Evolutionary conservation across 192 early-diverging fungal species (phyloP), one percentile per base, ranked within the genome.

Genomic region (Coemansia asiatica): DNA sequence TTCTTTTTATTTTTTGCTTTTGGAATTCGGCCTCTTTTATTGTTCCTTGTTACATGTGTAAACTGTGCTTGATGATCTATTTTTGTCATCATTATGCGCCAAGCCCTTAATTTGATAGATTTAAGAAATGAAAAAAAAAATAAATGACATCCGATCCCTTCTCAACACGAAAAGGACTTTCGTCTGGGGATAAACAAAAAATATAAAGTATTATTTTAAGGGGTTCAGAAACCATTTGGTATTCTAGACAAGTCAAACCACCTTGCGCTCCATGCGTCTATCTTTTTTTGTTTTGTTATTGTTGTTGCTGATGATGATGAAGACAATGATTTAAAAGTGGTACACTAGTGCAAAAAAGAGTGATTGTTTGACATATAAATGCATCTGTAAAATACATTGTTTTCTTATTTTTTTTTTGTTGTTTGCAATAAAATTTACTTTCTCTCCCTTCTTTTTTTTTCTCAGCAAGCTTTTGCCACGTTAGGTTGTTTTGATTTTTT

Each of bases 381-480:
- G 19, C 22, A 51, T 13, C 22, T 22, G 25, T 12, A 23, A 51
- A 26, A 23, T 23, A 22, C 50, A 25, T 51, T 51, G 50, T 49
- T 49, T 49, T 16, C 18, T 49, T 22, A 6, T 26, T 51, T 51
- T 51, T 51, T 25, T 51, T 12, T 8, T 44, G 40, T 44, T 44
- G 40, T 51, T 51, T 22, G 50, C 19, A 25, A 51, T 51, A 1
- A 51, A 59, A 21, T 27, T 58, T 63, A 6, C 29, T 28, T 29
- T 56, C 55, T 56, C 29, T 29, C 28, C 29, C 28, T 56, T 5
- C 9, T 56, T 56, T 56, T 27, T 55, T 26, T 56, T 56, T 56
- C 55, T 31, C 21, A 53, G 2, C 21, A 53, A 53, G 26, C 21
- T 31, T n/a, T 31, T 31, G 16, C 28, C 55, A n/a, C n/a, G n/a